Percentiles rank a stretch among this genome's conserved stretches.
phyloP scores from a whole-genome alignment of 305 asterid species.

The Plantago lanceolata region DNA sequence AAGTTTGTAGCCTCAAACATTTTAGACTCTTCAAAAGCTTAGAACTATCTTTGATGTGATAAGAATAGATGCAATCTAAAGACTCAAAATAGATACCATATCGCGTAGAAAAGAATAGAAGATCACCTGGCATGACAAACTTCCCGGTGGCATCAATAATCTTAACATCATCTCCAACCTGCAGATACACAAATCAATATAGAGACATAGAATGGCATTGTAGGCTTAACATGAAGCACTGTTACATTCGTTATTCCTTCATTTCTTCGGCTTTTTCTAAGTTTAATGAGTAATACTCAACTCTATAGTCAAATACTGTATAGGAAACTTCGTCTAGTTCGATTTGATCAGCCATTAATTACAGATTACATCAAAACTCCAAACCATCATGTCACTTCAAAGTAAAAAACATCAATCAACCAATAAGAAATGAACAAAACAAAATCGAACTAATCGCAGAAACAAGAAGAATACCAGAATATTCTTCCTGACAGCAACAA shows the following conservation, averaged over 20 bases:
- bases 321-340: no score
- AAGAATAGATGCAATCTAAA: no score
- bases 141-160: constrained; percentile 86
- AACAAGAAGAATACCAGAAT: constrained; percentile 37
- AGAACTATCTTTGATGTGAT: no score
- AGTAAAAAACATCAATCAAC: not conserved
- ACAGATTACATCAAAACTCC: no score
- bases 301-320: no score
- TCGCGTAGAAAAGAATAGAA: constrained; percentile 22
- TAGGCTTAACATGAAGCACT: not conserved
- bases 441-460: not conserved
- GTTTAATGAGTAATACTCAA: not conserved
- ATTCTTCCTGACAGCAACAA: constrained; percentile 56
- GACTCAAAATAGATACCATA: no score
- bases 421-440: constrained; percentile 1
- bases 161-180: constrained; percentile 78
- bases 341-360: no score
- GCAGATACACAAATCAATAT: constrained; percentile 29
- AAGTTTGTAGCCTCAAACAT: no score
- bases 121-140: constrained; percentile 93
- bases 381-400: not conserved
- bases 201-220: constrained; percentile 19
- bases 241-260: not conserved
- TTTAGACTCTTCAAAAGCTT: no score
- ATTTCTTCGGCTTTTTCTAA: not conserved